phyloP scores from a whole-genome alignment of 768 basidiomycete species.

The Stropharia rugosoannulata region DNA sequence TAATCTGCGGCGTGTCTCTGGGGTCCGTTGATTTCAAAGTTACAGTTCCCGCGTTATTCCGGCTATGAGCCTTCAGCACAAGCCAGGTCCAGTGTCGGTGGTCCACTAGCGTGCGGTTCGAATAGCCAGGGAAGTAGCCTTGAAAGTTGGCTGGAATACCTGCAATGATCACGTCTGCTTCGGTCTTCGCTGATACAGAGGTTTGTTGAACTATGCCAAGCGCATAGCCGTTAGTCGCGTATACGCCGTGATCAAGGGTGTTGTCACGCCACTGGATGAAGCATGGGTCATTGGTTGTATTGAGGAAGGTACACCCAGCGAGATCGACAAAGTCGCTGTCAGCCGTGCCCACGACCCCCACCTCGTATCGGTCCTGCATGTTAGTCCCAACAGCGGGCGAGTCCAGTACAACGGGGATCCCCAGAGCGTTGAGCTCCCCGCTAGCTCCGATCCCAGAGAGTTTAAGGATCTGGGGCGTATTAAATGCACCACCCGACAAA shows the following conservation, averaged over 20 bases:
- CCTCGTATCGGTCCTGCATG: constrained; percentile 8
- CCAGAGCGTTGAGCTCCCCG: neutral
- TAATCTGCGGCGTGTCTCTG: constrained; percentile 2
- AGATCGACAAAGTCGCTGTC: neutral
- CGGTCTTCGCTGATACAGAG: neutral
- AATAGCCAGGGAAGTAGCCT: constrained; percentile 4
- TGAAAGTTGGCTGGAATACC: constrained; percentile 5
- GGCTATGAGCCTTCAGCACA: constrained; percentile 3
- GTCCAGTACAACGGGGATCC: constrained; percentile 1
- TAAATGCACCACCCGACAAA: constrained; percentile 1
- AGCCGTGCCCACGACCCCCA: neutral
- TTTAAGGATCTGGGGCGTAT: constrained; percentile 3
- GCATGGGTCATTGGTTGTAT: constrained; percentile 3
- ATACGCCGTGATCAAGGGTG: neutral
- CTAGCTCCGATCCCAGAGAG: constrained; percentile 4
- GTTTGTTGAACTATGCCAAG: constrained; percentile 3
- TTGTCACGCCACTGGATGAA: constrained; percentile 5
- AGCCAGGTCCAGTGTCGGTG: constrained; percentile 3
- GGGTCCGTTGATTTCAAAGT: constrained; percentile 2
- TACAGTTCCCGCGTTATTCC: constrained; percentile 3
- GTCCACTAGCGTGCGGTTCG: neutral
- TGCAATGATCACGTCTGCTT: constrained; percentile 3
- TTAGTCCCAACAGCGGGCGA: constrained; percentile 3
- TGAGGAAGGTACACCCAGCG: constrained; percentile 4
- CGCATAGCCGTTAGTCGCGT: constrained; percentile 5